A percentile compares a stretch with the other conserved stretches of the same genome.
phyloP scores from a whole-genome alignment of 2,329 filamentous ascomycete genomes.

The Scytalidium sp. region DNA sequence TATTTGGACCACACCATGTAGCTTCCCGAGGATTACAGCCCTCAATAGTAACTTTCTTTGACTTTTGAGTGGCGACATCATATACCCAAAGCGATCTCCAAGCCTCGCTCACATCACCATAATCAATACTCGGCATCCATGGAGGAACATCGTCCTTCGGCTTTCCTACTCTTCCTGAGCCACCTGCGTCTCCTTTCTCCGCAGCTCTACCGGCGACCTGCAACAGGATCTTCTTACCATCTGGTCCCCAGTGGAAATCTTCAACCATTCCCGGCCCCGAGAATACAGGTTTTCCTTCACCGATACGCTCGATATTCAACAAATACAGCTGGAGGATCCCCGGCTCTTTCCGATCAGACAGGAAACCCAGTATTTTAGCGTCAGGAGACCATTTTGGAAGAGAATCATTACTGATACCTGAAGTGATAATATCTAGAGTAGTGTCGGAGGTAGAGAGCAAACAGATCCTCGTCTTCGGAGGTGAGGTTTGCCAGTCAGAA shows the following conservation, averaged over 20 bases:
- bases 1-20: background rate
- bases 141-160: slow-evolving; percentile 27
- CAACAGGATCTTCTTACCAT: slow-evolving; percentile 2
- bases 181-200: background rate
- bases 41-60: background rate
- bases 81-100: slow-evolving; percentile 1
- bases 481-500: background rate
- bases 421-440: background rate
- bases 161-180: slow-evolving; percentile 3
- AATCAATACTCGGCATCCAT: slow-evolving; percentile 3
- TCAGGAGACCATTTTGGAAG: slow-evolving; percentile 4
- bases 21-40: slow-evolving; percentile 2
- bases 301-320: background rate
- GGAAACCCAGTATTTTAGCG: slow-evolving; percentile 3
- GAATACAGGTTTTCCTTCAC: background rate
- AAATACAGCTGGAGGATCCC: slow-evolving; percentile 3
- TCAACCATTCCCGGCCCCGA: background rate
- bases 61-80: background rate
- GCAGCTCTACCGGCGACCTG: slow-evolving; percentile 1
- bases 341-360: slow-evolving; percentile 1
- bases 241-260: slow-evolving; percentile 4
- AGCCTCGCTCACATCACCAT: background rate
- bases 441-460: background rate
- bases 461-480: background rate
- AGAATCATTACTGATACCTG: background rate